Percentiles rank a stretch among this genome's conserved stretches.
These are phyloP conservation scores for Aspergillus neoniger DNA, from an alignment of 2,329 filamentous ascomycete genomes.

Conservation along the genomic window DNA sequence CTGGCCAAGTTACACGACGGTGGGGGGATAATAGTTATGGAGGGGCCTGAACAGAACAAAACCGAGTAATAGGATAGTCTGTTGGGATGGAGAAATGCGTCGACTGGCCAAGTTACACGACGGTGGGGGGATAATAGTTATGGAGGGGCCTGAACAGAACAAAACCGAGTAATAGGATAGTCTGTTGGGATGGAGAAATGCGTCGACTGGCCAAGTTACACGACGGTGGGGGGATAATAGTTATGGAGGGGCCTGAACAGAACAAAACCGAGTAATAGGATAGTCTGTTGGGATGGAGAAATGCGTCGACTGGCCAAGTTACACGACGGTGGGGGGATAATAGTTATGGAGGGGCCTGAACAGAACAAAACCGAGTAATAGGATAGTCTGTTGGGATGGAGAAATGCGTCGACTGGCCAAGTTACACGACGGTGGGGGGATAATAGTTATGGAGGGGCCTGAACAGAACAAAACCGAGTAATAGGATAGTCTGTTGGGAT, in stretches of 20 bases:
- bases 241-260: not conserved
- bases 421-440: not conserved
- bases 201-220: not conserved
- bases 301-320: not conserved
- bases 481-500: not conserved
- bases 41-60: not conserved
- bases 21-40: not conserved
- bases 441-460: not conserved
- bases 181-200: not conserved
- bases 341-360: not conserved
- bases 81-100: not conserved
- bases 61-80: not conserved
- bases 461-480: not conserved
- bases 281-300: too few relatives aligned
- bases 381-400: too few relatives aligned
- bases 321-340: not conserved
- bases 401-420: not conserved
- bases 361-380: not conserved
- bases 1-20: not conserved
- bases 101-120: not conserved
- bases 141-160: not conserved
- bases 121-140: not conserved
- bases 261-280: not conserved
- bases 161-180: not conserved
- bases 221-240: not conserved